Evolutionary conservation across 2,329 filamentous ascomycete species (phyloP), one percentile per base, ranked within the genome.

Genomic region (Diaporthe longicolla): DNA sequence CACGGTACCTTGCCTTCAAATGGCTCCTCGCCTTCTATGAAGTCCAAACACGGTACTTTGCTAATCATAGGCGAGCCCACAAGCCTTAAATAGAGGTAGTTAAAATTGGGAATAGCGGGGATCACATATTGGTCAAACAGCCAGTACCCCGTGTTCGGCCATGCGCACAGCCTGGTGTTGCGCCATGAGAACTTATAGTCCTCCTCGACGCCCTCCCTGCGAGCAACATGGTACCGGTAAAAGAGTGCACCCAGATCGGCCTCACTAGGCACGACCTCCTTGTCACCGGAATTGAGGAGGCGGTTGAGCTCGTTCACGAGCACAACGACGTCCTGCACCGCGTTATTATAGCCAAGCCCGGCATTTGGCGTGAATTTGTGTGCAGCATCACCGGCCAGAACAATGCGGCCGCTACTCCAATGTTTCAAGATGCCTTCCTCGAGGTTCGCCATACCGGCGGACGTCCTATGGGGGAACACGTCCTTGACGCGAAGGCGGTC

Each of bases 351-450:
- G 0, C 83, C 83, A 0, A 79, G 77, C 0, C 82, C 83, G 0
- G 81, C 78, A 63, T 81, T 83, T 0, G 84, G 82, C 0, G 82
- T 84, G 68, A 82, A 81, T 54, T 84, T 85, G 72, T 85, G 83
- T 1, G 78, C 79, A 0, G 83, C 76, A 54, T 85, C 84, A 0
- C 84, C 83, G 0, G 77, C 79, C 0, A 85, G 80, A 1, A 82
- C 82, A 10, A 85, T 76, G 1, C 82, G 81, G 9, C 76, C 78
- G 75, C 78, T 80, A 71, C 79, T 82, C 83, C 82, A 85, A 58
- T 82, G 77, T 13, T 76, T 63, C 13, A 82, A 77, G 2, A 84
- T 78, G 0, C 83, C 84, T 61, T 85, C 83, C 24, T 84, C 82
- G 1, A 85, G 76, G 50, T 80, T 80, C 0, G 81, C 78, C 24